Evolutionary conservation across 2,329 filamentous ascomycete genomes (phyloP).

Genomic region (Macrophomina tecta): DNA sequence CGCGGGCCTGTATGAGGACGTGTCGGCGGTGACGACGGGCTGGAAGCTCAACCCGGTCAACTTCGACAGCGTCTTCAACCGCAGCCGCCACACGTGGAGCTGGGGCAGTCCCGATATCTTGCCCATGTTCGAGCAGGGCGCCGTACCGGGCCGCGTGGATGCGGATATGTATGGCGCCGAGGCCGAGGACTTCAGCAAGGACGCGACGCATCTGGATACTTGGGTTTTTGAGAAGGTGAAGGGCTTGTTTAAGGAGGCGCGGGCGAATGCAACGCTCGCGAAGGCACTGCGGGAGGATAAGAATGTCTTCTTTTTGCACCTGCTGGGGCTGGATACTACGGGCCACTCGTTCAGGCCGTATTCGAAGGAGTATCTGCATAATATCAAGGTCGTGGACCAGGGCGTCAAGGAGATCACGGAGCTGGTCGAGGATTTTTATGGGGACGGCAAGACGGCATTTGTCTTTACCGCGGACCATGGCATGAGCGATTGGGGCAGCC

Average conservation of each 20-base stretch:
- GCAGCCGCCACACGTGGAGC: conserved; percentile 96
- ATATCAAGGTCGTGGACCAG: conserved; percentile 91
- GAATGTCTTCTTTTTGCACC: conserved; percentile 91
- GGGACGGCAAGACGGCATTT: conserved; percentile 82
- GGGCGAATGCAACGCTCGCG: conserved; percentile 76
- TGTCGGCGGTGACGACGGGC: conserved; percentile 93
- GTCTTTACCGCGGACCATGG: conserved; percentile 98
- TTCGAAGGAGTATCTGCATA: conserved; percentile 92
- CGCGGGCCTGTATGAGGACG: conserved; percentile 95
- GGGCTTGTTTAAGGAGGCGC: conserved; percentile 80
- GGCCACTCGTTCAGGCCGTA: conserved; percentile 89
- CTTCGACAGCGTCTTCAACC: conserved; percentile 98
- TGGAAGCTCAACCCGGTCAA: conserved; percentile 99
- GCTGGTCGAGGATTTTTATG: conserved; percentile 85
- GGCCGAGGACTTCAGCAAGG: conserved; percentile 85
- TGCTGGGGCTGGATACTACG: conserved; percentile 88
- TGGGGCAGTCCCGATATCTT: conserved; percentile 98
- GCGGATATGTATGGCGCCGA: conserved; percentile 84
- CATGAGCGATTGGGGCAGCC: conserved; percentile 99
- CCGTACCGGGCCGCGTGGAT: conserved; percentile 83
- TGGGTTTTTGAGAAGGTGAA: conserved; percentile 98
- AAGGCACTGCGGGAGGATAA: conserved; percentile 79
- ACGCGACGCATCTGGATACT: conserved; percentile 80
- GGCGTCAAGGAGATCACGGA: conserved; percentile 85
- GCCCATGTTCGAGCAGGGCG: conserved; percentile 96